These are phyloP conservation scores for Schwanniomyces polymorphus DNA, from an alignment of 805 yeast species.

Conservation along the genomic window DNA sequence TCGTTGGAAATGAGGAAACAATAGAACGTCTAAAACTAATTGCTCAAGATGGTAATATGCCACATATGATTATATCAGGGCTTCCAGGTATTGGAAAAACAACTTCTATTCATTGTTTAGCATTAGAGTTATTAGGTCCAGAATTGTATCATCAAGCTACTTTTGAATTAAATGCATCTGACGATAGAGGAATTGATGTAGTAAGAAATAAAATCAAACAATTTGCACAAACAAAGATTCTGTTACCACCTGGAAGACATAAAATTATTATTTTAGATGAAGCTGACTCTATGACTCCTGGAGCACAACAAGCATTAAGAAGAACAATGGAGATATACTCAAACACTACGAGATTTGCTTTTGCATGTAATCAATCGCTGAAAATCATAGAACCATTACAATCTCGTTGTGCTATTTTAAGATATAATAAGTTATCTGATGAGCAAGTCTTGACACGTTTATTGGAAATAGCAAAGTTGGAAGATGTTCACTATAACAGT, in stretches of 20 bases:
- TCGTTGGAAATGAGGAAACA: conserved; percentile 93
- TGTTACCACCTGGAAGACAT: conserved; percentile 84
- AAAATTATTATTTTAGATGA: conserved; percentile 93
- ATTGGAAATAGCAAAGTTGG: conserved; percentile 66
- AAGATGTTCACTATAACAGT: conserved; percentile 74
- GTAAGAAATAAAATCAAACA: conserved; percentile 92
- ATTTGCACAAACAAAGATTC: conserved; percentile 93
- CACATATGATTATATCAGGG: conserved; percentile 94
- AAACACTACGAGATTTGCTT: conserved; percentile 96
- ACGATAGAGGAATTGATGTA: conserved; percentile 96
- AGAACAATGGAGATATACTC: conserved; percentile 95
- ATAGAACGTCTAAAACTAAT: conserved; percentile 79
- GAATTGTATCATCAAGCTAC: conserved; percentile 76
- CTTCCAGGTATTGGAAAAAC: conserved; percentile 98
- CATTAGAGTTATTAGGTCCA: conserved; percentile 74
- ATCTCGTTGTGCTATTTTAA: conserved; percentile 90
- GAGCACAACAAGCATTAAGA: conserved; percentile 92
- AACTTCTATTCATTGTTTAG: conserved; percentile 88
- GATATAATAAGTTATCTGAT: conserved; percentile 79
- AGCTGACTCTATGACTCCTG: conserved; percentile 96
- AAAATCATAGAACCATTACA: conserved; percentile 97
- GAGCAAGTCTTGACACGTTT: conserved; percentile 81
- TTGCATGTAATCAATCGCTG: conserved; percentile 93
- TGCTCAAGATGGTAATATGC: conserved; percentile 93
- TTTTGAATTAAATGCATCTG: conserved; percentile 91